Percentiles rank a stretch among this genome's conserved stretches.
Evolutionary conservation across 108 stramenopile species (phyloP).

Genomic region (Hondaea fermentalgiana): DNA sequence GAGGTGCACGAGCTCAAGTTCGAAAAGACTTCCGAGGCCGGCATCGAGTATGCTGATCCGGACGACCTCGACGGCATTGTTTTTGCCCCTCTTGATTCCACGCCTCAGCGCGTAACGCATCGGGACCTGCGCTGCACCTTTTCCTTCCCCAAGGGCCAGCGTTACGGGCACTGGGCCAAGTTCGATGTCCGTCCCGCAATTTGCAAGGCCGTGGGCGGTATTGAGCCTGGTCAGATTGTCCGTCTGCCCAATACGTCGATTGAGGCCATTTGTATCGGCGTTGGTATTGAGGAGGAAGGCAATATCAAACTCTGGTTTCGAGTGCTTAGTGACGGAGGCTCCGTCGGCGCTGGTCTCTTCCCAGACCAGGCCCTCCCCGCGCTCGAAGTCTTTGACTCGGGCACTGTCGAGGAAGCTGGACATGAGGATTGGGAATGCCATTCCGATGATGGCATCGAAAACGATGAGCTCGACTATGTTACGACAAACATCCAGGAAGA

Average conservation of each 20-base stretch:
- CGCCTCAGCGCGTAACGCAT: background rate
- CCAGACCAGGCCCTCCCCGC: background rate
- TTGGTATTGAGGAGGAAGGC: background rate
- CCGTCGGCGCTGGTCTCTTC: background rate
- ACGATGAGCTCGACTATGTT: background rate
- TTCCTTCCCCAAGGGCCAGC: background rate
- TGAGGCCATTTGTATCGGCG: background rate
- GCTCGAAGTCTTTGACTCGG: background rate
- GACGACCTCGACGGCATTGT: background rate
- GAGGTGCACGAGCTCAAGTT: background rate
- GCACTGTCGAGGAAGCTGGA: background rate
- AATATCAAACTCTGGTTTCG: background rate
- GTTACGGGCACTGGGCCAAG: background rate
- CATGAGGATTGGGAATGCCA: background rate
- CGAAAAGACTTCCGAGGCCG: background rate
- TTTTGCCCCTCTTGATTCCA: background rate
- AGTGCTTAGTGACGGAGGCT: background rate
- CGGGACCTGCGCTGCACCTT: slow-evolving; percentile 1
- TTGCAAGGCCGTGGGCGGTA: background rate
- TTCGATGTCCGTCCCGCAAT: background rate
- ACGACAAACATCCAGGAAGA: background rate
- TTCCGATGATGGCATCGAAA: slow-evolving; percentile 4
- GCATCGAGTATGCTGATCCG: background rate
- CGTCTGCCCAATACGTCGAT: background rate
- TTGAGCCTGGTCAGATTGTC: background rate